These are phyloP conservation scores for Epichloe coenophiala DNA, from an alignment of 2,329 filamentous ascomycete species.

Conservation along the genomic window DNA sequence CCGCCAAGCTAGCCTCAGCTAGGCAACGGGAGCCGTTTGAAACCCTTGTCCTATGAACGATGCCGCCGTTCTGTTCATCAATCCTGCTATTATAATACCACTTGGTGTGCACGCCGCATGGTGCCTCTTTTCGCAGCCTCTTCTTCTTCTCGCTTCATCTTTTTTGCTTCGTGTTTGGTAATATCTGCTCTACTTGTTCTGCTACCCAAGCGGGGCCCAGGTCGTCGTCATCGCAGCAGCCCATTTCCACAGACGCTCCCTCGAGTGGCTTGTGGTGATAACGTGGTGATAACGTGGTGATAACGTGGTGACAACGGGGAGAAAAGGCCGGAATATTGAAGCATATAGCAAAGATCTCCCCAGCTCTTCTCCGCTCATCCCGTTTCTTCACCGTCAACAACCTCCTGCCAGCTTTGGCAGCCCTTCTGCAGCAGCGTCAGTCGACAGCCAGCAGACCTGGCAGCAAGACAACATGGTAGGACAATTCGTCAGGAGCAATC, in stretches of 20 bases:
- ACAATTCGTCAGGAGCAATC: conserved; percentile 22
- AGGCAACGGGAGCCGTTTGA: background rate
- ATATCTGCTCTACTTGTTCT: background rate
- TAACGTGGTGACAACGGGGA: background rate
- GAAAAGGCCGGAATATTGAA: conserved; percentile 2
- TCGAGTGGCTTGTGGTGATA: background rate
- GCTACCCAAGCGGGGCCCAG: background rate
- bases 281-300: background rate
- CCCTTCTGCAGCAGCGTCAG: background rate
- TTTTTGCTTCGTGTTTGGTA: background rate
- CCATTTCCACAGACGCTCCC: background rate
- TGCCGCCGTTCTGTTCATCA: background rate
- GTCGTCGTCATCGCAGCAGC: background rate
- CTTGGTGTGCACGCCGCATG: background rate
- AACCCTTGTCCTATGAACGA: conserved; percentile 2
- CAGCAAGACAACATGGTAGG: conserved; percentile 17
- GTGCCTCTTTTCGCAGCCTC: background rate
- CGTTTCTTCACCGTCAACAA: conserved; percentile 36
- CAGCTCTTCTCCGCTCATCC: conserved; percentile 17
- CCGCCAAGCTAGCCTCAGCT: background rate
- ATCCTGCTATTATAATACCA: background rate
- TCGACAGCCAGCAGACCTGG: background rate
- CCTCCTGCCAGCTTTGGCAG: conserved; percentile 27
- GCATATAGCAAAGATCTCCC: conserved; percentile 4
- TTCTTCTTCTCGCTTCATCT: background rate